phyloP scores from a whole-genome alignment of 805 yeast genomes.

The Cyberlindnera americana region DNA sequence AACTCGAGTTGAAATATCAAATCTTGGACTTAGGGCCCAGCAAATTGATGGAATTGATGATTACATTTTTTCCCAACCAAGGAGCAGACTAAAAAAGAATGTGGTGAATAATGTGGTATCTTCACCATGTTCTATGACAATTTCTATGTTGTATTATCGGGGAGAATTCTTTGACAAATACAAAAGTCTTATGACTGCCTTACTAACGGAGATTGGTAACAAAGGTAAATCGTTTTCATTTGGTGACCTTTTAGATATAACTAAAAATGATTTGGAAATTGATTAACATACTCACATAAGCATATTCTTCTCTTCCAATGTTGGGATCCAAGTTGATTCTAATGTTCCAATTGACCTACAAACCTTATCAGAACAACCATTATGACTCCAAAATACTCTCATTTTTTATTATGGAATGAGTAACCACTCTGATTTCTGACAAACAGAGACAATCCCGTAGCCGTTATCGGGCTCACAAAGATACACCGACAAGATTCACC shows the following conservation, averaged over 20 bases:
- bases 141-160: slow-evolving; percentile 2
- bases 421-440: no score
- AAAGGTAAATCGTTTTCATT: neutral
- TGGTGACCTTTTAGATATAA: neutral
- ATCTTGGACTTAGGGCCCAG: slow-evolving; percentile 10
- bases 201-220: neutral
- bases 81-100: neutral
- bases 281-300: no score
- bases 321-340: no score
- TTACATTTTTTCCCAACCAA: slow-evolving; percentile 15
- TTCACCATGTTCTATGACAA: neutral
- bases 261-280: no score
- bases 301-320: no score
- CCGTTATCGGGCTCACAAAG: no score
- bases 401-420: no score
- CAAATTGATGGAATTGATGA: neutral
- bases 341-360: no score
- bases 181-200: neutral
- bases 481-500: no score
- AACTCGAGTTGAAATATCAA: slow-evolving; percentile 11
- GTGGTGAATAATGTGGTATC: slow-evolving; percentile 1
- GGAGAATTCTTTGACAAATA: slow-evolving; percentile 9
- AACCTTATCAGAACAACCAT: no score
- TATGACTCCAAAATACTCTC: no score
- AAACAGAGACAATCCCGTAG: no score